Evolutionary conservation across 495 filamentous ascomycete genomes (phyloP), one percentile per base, ranked within the genome.

Genomic region (Usnea hakonensis): DNA sequence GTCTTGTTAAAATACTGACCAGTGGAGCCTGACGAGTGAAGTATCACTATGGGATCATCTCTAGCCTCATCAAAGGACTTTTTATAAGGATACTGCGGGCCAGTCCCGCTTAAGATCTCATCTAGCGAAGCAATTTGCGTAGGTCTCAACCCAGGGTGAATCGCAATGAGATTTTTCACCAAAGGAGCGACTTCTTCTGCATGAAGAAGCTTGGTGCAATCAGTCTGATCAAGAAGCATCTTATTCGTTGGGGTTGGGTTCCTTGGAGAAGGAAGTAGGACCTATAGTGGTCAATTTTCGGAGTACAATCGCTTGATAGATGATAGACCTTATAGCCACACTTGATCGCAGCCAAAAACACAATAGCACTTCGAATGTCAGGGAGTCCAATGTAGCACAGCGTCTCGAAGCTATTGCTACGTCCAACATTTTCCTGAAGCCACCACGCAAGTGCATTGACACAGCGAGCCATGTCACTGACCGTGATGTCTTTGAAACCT

Each of bases 361-460:
- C 63, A 1, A 79, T 63, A 30, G 68, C 62, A 40, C 80, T 79
- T 32, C 77, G 74, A 0, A 79, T 54, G 61, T 83, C 76, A 48
- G 76, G 71, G n/a, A 67, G 64, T 1, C 68, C 75, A 61, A 75
- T 70, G 38, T 76, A 77, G 2, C 69, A 67, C 44, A 77, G 23
- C 1, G 71, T 73, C n/a, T 73, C 69, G 6, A 55, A 50, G 2
- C n/a, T 26, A 5, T 63, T 21, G 2, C 50, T 62, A 4, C 44
- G 44, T 17, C 80, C 79, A 21, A 80, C 68, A 0, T 55, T 69
- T 5, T 70, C 63, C 46, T 79, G 70, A 53, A 86, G 73, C 72
- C 77, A 80, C 69, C 78, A 79, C 8, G 78, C 77, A 10, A 73
- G 68, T 9, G 65, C 72, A 70, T 87, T 83, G 58, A 87, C 69